Evolutionary conservation across 2,329 filamentous ascomycete species (phyloP).

Genomic region (Niveomyces coronatus): DNA sequence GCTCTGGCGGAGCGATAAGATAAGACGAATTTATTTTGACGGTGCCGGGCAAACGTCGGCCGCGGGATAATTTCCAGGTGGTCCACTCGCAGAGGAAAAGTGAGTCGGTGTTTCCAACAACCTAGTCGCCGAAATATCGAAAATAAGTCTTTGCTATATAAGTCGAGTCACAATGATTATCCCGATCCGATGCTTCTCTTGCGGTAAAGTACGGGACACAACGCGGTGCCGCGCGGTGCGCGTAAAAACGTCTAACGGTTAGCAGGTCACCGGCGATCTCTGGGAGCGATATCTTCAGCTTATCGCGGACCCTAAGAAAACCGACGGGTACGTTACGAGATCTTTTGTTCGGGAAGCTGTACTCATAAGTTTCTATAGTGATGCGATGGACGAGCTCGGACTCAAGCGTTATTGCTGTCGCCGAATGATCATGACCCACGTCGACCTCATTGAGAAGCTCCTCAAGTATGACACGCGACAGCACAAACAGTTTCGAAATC

Average conservation of each 20-base stretch:
- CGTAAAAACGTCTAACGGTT: constrained; percentile 20
- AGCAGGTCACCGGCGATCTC: constrained; percentile 86
- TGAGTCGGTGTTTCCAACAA: neutral
- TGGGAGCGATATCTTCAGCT: constrained; percentile 93
- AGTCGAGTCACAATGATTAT: constrained; percentile 75
- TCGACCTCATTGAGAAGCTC: constrained; percentile 97
- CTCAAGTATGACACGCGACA: constrained; percentile 57
- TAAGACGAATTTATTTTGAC: constrained; percentile 17
- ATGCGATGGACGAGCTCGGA: constrained; percentile 91
- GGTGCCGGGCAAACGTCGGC: constrained; percentile 21
- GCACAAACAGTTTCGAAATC: too few species aligned
- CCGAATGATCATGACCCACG: constrained; percentile 99
- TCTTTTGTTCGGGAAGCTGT: neutral
- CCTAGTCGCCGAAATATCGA: neutral
- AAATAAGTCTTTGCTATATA: neutral
- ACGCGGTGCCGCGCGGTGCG: constrained; percentile 7
- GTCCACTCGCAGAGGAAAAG: neutral
- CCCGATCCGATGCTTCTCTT: constrained; percentile 96
- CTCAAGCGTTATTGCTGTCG: constrained; percentile 97
- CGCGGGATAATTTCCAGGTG: constrained; percentile 5
- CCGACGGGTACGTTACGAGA: constrained; percentile 53
- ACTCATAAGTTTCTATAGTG: constrained; percentile 44
- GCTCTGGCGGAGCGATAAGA: constrained; percentile 32
- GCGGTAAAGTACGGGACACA: constrained; percentile 73
- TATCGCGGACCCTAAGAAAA: constrained; percentile 61